Evolutionary conservation across 176 grass and related monocot species (phyloP).

Genomic region (Triticum timopheevii): DNA sequence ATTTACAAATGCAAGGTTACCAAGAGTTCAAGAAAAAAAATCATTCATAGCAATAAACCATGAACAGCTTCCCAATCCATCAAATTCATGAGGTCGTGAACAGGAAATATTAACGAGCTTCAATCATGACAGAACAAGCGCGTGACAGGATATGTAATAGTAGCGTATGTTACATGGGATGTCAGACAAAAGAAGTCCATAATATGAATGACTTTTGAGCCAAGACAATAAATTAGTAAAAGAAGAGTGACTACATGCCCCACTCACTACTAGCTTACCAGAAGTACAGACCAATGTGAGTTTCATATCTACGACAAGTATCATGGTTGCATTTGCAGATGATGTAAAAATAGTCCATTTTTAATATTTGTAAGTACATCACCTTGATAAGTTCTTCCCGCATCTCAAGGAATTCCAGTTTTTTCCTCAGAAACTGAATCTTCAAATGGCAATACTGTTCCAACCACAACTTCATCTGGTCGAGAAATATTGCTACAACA

Average conservation of each 20-base stretch:
- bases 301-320: slow-evolving; percentile 8
- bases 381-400: too few species aligned
- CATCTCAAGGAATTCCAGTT: too few species aligned
- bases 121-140: slow-evolving; percentile 20
- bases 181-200: not conserved
- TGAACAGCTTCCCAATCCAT: not conserved
- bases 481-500: too few species aligned
- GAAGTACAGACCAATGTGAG: not conserved
- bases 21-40: not conserved
- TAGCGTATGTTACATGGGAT: not conserved
- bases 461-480: too few species aligned
- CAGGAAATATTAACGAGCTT: not conserved
- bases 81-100: not conserved
- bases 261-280: not conserved
- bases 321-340: slow-evolving; percentile 24
- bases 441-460: too few species aligned
- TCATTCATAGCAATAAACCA: not conserved
- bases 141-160: not conserved
- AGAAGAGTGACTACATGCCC: not conserved
- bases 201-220: not conserved
- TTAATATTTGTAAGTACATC: too few species aligned
- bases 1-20: not conserved
- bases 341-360: not conserved
- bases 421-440: too few species aligned
- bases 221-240: slow-evolving; percentile 1